Evolutionary conservation across 352 stramenopile genomes (phyloP).

Genomic region (Phytopythium chamaehyphon): DNA sequence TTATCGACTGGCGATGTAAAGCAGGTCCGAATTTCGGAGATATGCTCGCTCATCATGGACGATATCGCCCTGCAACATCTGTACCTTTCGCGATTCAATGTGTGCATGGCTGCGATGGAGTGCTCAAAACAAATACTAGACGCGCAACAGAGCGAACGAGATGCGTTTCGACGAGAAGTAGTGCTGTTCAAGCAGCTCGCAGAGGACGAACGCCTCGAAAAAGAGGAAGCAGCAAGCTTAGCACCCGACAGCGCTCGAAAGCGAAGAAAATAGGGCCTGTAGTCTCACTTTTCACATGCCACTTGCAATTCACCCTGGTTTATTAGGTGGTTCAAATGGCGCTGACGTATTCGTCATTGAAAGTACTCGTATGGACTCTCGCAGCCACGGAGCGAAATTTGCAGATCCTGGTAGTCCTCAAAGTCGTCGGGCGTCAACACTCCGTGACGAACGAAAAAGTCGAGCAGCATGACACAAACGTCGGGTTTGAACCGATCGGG

Average conservation of each 20-base stretch:
- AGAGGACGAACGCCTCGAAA: constrained; percentile 12
- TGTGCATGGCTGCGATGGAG: constrained; percentile 46
- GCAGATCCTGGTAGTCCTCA: constrained; percentile 37
- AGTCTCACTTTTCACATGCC: neutral
- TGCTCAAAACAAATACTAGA: constrained; percentile 46
- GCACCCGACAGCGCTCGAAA: constrained; percentile 25
- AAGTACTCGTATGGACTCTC: constrained; percentile 24
- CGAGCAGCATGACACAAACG: constrained; percentile 58
- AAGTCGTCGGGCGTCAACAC: constrained; percentile 59
- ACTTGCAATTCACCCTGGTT: neutral
- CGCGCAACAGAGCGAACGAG: constrained; percentile 48
- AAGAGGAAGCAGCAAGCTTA: constrained; percentile 5
- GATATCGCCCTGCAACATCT: constrained; percentile 67
- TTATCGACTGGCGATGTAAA: constrained; percentile 51
- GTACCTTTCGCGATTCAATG: constrained; percentile 70
- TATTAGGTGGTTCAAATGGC: neutral
- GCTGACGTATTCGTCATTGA: too few species aligned
- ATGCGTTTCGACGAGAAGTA: constrained; percentile 62
- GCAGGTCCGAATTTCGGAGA: constrained; percentile 44
- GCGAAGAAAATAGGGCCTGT: constrained; percentile 42
- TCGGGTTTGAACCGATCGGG: constrained; percentile 68
- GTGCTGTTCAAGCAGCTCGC: constrained; percentile 38
- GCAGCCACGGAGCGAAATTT: constrained; percentile 22
- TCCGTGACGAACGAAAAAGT: constrained; percentile 63
- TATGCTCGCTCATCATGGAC: constrained; percentile 63